phyloP scores from a whole-genome alignment of 192 early-diverging fungal species.

The Mortierella alpina region DNA sequence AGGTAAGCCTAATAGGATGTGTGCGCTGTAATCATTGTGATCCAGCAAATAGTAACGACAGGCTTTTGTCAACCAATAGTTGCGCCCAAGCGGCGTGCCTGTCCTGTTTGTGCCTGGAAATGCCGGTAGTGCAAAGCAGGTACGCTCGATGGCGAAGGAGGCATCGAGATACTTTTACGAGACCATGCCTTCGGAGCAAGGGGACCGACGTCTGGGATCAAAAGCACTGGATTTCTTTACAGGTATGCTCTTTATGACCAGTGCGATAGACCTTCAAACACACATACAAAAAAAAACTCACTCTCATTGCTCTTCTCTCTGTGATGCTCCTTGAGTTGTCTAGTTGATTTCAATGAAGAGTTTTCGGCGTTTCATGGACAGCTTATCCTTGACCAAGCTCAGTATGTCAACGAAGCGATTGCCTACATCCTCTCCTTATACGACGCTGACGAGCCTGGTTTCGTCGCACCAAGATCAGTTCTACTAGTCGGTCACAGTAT shows the following conservation, averaged over 20 bases:
- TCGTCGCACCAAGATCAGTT: conserved; percentile 73
- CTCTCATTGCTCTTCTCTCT: conserved; percentile 3
- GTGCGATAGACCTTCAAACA: neutral
- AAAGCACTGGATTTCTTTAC: conserved; percentile 67
- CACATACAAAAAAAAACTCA: neutral
- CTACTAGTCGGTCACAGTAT: conserved; percentile 94
- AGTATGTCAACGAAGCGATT: conserved; percentile 85
- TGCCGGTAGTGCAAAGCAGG: conserved; percentile 92
- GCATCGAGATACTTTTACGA: conserved; percentile 69
- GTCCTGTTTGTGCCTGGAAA: conserved; percentile 96
- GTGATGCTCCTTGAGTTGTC: conserved; percentile 29
- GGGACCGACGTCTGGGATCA: conserved; percentile 32
- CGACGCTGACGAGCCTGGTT: conserved; percentile 51
- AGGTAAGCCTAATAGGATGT: conserved; percentile 3
- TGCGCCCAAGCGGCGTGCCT: conserved; percentile 77
- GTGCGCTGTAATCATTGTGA: neutral
- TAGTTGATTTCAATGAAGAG: conserved; percentile 88
- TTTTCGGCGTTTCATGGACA: conserved; percentile 90
- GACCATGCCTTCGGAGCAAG: conserved; percentile 21
- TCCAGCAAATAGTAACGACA: neutral
- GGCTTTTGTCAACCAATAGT: conserved; percentile 1
- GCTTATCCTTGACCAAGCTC: conserved; percentile 86
- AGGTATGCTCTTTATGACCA: conserved; percentile 40
- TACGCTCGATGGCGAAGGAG: conserved; percentile 85
- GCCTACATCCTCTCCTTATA: conserved; percentile 81